Base-by-base conservation (phyloP, 1,284 basidiomycete genomes). In the Ceratobasidium sp. region DNA sequence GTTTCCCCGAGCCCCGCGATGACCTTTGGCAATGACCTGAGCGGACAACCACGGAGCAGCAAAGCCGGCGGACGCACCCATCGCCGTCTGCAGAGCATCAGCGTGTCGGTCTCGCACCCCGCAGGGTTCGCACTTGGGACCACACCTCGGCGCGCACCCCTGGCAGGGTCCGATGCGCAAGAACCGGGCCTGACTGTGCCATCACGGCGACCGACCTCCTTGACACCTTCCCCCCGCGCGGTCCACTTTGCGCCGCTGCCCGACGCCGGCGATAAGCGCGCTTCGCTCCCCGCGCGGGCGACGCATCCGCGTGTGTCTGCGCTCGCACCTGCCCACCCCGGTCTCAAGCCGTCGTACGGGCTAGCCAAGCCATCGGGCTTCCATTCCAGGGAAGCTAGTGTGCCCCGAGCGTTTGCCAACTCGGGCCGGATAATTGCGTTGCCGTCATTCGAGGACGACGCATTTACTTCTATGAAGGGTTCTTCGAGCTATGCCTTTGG, bases 401-500 rank as follows among this genome's bases (percentile, higher is more conserved):
- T 57, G n/a, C 69, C 69, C 26, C 69, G 69, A 12, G 56, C 69
- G 40, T 33, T 73, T 28, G 40, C 64, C 20, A 73, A 64, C 61
- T 74, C 71, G 48, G 71, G 59, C 48, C 69, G 69, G 9, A 62
- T 73, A 46, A 74, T 74, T 54, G 44, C 71, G 28, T 48, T 74
- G 46, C 71, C 71, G 17, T 74, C 71, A 48, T 74, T 74, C 48
- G 71, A 74, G 38, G 71, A 74, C 28, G 71, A 74, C 46, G 71
- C 71, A 3, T 74, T 74, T 40, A 56, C 71, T 44, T 73, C 69
- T 7, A 74, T 74, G 59, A 50, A 42, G 48, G 71, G 61, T 26
- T 73, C 70, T 46, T 64, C 71, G 1, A 74, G 71, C 61, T 74
- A 74, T 56, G 71, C 71, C 6, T 74, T 74, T 65, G 71, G 71